Evolutionary conservation across 139 green algal species (phyloP).

Genomic region (Gonium pectorale): DNA sequence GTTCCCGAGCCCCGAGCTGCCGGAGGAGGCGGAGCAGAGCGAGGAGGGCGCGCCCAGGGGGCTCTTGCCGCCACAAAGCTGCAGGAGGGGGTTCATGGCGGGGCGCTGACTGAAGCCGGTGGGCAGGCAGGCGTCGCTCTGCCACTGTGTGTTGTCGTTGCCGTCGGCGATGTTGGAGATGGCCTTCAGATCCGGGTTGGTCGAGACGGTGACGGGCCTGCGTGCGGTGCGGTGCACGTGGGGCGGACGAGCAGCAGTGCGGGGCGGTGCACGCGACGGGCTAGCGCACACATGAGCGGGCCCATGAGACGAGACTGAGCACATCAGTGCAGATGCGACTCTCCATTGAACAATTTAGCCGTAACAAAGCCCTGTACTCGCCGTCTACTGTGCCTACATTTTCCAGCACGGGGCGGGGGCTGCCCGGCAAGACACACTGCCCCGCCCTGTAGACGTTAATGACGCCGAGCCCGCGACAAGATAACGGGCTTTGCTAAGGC

Average conservation of each 20-base stretch:
- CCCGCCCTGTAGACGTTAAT: neutral
- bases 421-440: neutral
- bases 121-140: constrained; percentile 32
- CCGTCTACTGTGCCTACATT: no score
- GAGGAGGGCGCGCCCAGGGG: neutral
- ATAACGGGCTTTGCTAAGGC: no score
- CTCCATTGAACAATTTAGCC: neutral
- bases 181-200: neutral
- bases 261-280: no score
- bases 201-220: neutral
- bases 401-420: neutral
- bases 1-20: neutral
- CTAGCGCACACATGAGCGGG: no score
- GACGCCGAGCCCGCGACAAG: neutral
- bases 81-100: constrained; percentile 38
- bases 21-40: constrained; percentile 7
- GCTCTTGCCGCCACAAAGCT: neutral
- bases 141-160: constrained; percentile 41
- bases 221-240: neutral
- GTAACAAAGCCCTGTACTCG: neutral
- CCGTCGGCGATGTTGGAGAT: neutral
- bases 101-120: constrained; percentile 15
- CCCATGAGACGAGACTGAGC: neutral
- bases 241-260: neutral
- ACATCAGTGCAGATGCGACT: neutral